Evolutionary conservation across 2,329 filamentous ascomycete species (phyloP).

Genomic region (Dactylella cylindrospora): DNA sequence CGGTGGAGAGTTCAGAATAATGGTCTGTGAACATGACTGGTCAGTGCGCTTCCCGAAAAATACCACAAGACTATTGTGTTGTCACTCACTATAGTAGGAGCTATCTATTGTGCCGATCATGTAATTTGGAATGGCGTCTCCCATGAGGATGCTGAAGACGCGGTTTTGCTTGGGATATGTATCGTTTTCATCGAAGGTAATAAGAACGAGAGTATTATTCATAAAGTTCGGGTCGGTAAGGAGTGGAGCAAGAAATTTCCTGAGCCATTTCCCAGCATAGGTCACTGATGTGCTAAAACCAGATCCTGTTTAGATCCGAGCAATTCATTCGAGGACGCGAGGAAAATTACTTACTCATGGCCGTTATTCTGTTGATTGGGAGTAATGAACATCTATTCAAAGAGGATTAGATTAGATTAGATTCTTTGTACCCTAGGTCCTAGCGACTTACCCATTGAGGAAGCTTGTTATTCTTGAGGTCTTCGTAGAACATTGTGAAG

Average conservation of each 20-base stretch:
- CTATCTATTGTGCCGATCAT: conserved; percentile 68
- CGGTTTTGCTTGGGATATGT: conserved; percentile 68
- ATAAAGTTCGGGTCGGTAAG: conserved; percentile 67
- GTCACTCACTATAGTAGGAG: conserved; percentile 62
- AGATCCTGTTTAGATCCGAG: neutral
- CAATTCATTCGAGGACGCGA: neutral
- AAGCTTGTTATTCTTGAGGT: conserved; percentile 64
- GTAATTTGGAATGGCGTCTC: conserved; percentile 68
- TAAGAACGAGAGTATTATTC: conserved; percentile 71
- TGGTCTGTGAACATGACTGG: conserved; percentile 55
- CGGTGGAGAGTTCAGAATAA: conserved; percentile 68
- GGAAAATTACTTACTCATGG: conserved; percentile 59
- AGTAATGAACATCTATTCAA: conserved; percentile 65
- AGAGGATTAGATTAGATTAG: neutral
- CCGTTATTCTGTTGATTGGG: conserved; percentile 74
- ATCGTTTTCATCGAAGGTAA: conserved; percentile 79
- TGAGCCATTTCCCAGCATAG: conserved; percentile 68
- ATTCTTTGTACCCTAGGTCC: no score
- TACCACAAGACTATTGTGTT: neutral
- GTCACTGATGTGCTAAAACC: conserved; percentile 61
- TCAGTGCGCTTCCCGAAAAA: neutral
- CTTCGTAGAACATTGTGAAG: conserved; percentile 67
- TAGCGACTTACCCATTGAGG: conserved; percentile 63
- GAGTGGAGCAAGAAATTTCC: conserved; percentile 69
- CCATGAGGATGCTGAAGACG: conserved; percentile 70